Base-by-base conservation (phyloP, 164 flowering plant genomes). In the Vitis cinerea region DNA sequence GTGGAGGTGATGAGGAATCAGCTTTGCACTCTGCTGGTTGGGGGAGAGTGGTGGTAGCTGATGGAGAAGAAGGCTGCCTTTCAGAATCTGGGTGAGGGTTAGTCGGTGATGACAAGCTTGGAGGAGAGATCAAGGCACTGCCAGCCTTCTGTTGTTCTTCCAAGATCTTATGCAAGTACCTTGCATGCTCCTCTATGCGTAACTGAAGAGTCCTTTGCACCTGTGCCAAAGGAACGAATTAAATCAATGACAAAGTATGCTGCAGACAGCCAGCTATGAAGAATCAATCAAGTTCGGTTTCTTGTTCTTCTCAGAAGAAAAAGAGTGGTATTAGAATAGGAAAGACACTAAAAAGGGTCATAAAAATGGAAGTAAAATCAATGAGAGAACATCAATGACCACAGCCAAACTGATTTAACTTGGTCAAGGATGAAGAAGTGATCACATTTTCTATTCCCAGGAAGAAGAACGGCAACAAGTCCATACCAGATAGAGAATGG, bases 111-210 rank as follows among this genome's bases (percentile, higher is more conserved):
- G 79, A 61, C 72, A 47, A 47, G 65, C 57, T 70, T 54, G 23
- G 59, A 63, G 77, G 23, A 19, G 79, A 58, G n/a, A 78, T 56
- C 14, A 80, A 72, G 59, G 63, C 67, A 31, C 51, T 67, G 63
- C 85, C 81, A 64, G 85, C 85, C 68, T 82, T 86, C 75, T 81
- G 79, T 53, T 86, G 90, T 58, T 86, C 87, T 65, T 84, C 86
- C 72, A 86, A 63, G 64, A 86, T 86, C 82, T 81, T 84, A 47
- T 83, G 82, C 79, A 86, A 69, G 79, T 81, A 82, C 65, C 81
- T 82, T 9, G 89, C 90, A 61, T 88, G 87, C 30, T 86, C 85
- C 71, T 86, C 90, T 65, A 88, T 86, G 50, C 93, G 86, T 54
- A 85, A 29, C 74, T 86, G 90, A 44, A 86, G 85, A 16, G 76